Base-by-base conservation (phyloP, 2,329 filamentous ascomycete species). In the Lasiodiplodia theobromae region DNA sequence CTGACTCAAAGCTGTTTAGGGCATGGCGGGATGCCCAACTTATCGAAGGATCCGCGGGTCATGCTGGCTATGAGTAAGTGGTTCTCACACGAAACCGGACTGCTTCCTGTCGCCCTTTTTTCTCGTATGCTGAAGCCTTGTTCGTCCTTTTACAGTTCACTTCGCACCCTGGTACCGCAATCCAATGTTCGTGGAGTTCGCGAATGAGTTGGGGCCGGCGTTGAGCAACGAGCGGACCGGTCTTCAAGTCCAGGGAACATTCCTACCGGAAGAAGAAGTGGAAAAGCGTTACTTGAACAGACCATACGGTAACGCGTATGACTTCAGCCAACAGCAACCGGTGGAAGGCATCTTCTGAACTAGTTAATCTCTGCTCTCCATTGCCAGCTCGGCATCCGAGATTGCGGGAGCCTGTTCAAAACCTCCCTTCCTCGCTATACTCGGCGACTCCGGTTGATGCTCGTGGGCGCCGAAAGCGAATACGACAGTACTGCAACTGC, bases 21-120 rank as follows among this genome's bases (percentile, higher is more conserved):
- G 88, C 88, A 90, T 74, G 87, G 86, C 0, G 88, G 88, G 0
- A 88, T 89, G 84, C 87, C 87, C 1, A 90, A 90, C 71, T 72
- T 76, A 52, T 85, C 83, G 1, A 75, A 81, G 4, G 77, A 70
- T 11, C 72, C 73, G 0, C 65, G 75, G 40, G 72, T 77, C 28
- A 76, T 76, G 75, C 72, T 76, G 10, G 74, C 73, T 7, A 73
- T 74, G 57, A 64, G 73, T 67, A 56, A 67, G 53, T 52, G 6
- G 44, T 8, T 6, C 18, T 5, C 14, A 16, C n/a, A 31, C 21
- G 37, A 8, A 12, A 38, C 8, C 31, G 21, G 37, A 47, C 4
- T 14, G 44, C 51, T 66, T 37, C n/a, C 56, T n/a, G n/a, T 31
- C 56, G 38, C 52, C 52, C 38, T 66, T 44, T 34, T 66, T 28